Evolutionary conservation across 2,329 filamentous ascomycete species (phyloP).

Genomic region (Ramularia collo-cygni): DNA sequence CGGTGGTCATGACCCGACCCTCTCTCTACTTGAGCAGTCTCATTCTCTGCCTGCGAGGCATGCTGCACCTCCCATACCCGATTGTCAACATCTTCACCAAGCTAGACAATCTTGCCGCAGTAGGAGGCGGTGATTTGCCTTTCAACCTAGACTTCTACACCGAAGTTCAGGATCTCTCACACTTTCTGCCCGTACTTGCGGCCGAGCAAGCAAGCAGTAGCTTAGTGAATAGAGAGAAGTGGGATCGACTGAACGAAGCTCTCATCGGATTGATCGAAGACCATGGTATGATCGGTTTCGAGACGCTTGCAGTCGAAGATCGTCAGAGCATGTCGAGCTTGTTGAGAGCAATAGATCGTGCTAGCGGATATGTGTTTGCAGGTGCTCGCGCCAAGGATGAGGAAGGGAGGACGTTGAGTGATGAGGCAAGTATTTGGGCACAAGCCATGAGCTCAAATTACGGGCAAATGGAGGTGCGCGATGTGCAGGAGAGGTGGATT

Average conservation of each 20-base stretch:
- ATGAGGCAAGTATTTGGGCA: constrained; percentile 71
- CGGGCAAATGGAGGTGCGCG: constrained; percentile 69
- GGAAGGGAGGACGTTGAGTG: constrained; percentile 25
- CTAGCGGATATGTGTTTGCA: constrained; percentile 88
- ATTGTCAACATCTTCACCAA: constrained; percentile 95
- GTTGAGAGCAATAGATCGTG: constrained; percentile 80
- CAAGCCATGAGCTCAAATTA: constrained; percentile 72
- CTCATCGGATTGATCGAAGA: constrained; percentile 81
- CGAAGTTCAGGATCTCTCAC: constrained; percentile 86
- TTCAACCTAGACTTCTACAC: constrained; percentile 98
- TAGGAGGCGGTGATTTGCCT: constrained; percentile 68
- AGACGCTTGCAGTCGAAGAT: constrained; percentile 92
- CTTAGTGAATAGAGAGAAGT: constrained; percentile 52
- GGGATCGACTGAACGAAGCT: constrained; percentile 75
- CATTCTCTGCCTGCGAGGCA: constrained; percentile 84
- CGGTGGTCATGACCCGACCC: constrained; percentile 84
- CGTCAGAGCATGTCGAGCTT: constrained; percentile 95
- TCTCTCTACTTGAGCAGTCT: constrained; percentile 93
- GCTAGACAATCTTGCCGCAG: constrained; percentile 80
- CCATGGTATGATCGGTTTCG: constrained; percentile 84
- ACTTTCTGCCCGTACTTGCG: constrained; percentile 74
- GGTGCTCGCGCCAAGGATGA: constrained; percentile 88
- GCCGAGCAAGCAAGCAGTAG: constrained; percentile 54
- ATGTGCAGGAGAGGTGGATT: constrained; percentile 94
- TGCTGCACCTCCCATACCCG: constrained; percentile 97